These are phyloP conservation scores for Teunomyces panamensis DNA, from an alignment of 805 yeast species.

Conservation along the genomic window DNA sequence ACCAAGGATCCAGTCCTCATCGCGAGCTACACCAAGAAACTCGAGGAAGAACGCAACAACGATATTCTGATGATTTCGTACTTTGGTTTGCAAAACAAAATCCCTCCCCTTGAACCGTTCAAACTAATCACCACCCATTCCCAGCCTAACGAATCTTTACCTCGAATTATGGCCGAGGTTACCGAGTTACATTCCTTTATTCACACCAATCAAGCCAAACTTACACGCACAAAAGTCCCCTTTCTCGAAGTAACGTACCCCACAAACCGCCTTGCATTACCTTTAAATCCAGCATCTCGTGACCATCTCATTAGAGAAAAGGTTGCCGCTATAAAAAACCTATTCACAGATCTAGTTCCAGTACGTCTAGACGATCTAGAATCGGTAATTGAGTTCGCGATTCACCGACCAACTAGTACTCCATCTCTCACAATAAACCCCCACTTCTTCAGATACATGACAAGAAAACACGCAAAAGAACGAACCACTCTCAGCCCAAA, in stretches of 20 bases:
- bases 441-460: slow-evolving; percentile 26
- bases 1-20: slow-evolving; percentile 11
- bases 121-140: neutral
- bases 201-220: slow-evolving; percentile 11
- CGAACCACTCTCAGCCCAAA: slow-evolving; percentile 12
- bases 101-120: neutral
- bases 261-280: slow-evolving; percentile 28
- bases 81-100: slow-evolving; percentile 8
- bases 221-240: slow-evolving; percentile 24
- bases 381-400: slow-evolving; percentile 16
- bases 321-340: slow-evolving; percentile 20
- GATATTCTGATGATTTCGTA: slow-evolving; percentile 13
- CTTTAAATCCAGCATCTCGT: slow-evolving; percentile 25
- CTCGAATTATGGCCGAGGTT: slow-evolving; percentile 12
- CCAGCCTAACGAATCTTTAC: neutral
- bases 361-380: slow-evolving; percentile 15
- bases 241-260: slow-evolving; percentile 32
- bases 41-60: slow-evolving; percentile 11
- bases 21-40: slow-evolving; percentile 14
- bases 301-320: slow-evolving; percentile 24
- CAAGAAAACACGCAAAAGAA: slow-evolving; percentile 18
- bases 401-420: slow-evolving; percentile 1
- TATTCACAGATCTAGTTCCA: slow-evolving; percentile 20
- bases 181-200: slow-evolving; percentile 20
- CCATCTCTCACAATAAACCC: slow-evolving; percentile 14